Evolutionary conservation across 139 green algal genomes (phyloP), one percentile per base, ranked within the genome.

Genomic region (Klebsormidium nitens): DNA sequence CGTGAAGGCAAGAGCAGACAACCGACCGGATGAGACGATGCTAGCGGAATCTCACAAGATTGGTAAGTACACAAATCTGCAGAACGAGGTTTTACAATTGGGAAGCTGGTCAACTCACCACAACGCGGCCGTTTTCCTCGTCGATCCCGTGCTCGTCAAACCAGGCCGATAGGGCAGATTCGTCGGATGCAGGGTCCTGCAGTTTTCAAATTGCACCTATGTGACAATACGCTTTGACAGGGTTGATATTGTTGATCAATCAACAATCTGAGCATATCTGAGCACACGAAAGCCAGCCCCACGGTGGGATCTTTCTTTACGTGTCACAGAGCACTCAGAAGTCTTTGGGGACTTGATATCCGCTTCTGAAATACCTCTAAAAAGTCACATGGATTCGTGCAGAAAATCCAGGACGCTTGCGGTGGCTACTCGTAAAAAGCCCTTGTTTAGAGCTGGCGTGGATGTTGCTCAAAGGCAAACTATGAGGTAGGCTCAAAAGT

Each of bases 131-230:
- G 44, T 37, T 49, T 5, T 60, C 28, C 2, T 11, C 4, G 19
- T 17, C 69, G 26, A 74, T 11, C 32, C 28, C 46, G 19, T 71
- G 29, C 23, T 50, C 8, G 5, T 32, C 6, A 29, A 74, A 74
- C 66, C 66, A 74, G 31, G 31, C n/a, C 34, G n/a, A 6, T 26
- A 74, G 55, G 3, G 55, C 32, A 69, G 14, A 23, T 5, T 8
- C 11, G 37, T 73, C 47, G 5, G 23, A 32, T 36, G 35, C 63
- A 70, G 35, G 5, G 48, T 64, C 38, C 63, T 71, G 63, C 63
- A 65, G 31, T 36, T 31, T 66, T 32, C 31, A 67, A 63, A 64
- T 28, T 17, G 19, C 44, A 52, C 44, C 19, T 52, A 28, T 52
- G 44, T 52, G n/a, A n/a, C n/a, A n/a, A n/a, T n/a, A n/a, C n/a